Evolutionary conservation across 2,329 filamentous ascomycete genomes (phyloP).

Genomic region (Paraphoma sp.): DNA sequence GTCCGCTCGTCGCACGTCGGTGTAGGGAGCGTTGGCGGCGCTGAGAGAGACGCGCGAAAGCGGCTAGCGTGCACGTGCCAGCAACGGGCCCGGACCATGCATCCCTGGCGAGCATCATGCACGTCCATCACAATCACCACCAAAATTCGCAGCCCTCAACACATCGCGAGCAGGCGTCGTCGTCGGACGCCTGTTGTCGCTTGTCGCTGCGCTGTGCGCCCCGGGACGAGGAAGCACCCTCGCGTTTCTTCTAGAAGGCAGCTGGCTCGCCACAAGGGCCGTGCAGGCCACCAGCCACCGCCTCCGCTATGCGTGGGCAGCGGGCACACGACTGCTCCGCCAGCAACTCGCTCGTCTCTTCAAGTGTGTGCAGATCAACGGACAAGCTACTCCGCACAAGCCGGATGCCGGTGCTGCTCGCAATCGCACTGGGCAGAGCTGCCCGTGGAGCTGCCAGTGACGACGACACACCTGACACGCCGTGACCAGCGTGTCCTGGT

Average conservation of each 20-base stretch:
- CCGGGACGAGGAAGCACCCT: not conserved
- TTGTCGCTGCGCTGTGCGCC: not conserved
- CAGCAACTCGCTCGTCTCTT: not conserved
- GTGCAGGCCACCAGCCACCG: not conserved
- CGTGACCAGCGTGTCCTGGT: constrained; percentile 14
- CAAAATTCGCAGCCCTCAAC: constrained; percentile 12
- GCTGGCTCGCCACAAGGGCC: not conserved
- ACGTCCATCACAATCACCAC: constrained; percentile 27
- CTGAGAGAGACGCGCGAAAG: not conserved
- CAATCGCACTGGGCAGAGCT: not conserved
- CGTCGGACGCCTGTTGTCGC: not conserved
- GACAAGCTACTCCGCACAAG: not conserved
- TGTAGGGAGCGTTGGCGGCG: not conserved
- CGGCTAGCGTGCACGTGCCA: constrained; percentile 22
- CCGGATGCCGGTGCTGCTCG: constrained; percentile 1
- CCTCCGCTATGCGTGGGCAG: too few species aligned
- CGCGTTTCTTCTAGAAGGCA: not conserved
- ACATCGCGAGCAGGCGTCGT: not conserved
- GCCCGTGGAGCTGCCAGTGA: constrained; percentile 17
- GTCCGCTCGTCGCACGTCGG: too few species aligned
- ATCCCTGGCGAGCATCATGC: constrained; percentile 28
- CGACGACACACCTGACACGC: constrained; percentile 17
- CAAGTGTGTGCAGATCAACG: not conserved
- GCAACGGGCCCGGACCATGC: not conserved
- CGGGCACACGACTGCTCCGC: not conserved